Base-by-base conservation (phyloP, 2,329 filamentous ascomycete species). In the Neofusicoccum ribis region DNA sequence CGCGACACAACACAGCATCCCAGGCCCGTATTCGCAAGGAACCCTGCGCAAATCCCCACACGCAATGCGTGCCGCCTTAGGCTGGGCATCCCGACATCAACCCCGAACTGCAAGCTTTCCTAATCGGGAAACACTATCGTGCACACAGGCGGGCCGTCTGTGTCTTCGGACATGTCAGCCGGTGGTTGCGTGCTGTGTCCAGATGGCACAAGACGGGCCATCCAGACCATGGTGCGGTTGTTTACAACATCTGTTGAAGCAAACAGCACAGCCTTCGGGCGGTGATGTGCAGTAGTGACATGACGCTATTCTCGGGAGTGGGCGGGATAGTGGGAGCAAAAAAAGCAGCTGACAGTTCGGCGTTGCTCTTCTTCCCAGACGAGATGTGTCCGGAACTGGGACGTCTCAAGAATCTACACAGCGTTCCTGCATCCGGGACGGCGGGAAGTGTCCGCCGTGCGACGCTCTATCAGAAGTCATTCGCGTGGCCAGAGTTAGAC, bases 21-120 rank as follows among this genome's bases (percentile, higher is more conserved):
- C 52, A 20, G 52, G 37, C 23, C 52, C 39, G 54, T 23, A 44
- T 46, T 59, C 54, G 39, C 54, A 20, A n/a, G 23, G 54, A 27
- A 44, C 54, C 54, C 54, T 59, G 54, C 41, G 54, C 54, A 59
- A 59, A 59, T 59, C 54, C 20, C 54, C 23, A 59, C 54, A 59
- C 54, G 54, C 54, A 44, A 46, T 36, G 37, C 27, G 14, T 11
- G 37, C 37, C 14, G 37, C 23, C n/a, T 44, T 44, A 31, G 54
- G 12, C 54, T 34, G 39, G 47, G 11, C 27, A 50, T 34, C n/a
- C 47, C 14, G 54, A 44, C 39, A 59, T 39, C 31, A 36, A 12
- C 7, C 39, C 39, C 54, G 23, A 59, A 44, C 54, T 59, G 23
- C 54, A 59, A 46, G 27, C 9, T 36, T 59, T 34, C 54, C 54